phyloP scores from a whole-genome alignment of 2,329 filamentous ascomycete genomes.

The Xylaria hypoxylon region DNA sequence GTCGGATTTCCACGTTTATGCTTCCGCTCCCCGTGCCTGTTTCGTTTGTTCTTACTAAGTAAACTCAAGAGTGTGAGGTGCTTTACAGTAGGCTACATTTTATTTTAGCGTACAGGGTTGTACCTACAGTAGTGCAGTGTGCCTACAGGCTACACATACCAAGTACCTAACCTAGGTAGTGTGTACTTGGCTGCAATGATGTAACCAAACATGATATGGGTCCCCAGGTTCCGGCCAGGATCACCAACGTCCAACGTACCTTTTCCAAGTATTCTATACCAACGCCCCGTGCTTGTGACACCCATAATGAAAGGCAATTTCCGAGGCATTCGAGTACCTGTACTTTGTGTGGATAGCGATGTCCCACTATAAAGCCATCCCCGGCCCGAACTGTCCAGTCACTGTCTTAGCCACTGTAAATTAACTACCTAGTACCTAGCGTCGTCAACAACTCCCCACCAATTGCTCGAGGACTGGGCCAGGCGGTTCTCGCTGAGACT shows the following conservation, averaged over 20 bases:
- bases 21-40: neutral
- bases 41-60: neutral
- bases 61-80: no score
- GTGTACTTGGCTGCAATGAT: conserved; percentile 33
- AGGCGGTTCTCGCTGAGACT: neutral
- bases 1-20: neutral
- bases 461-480: neutral
- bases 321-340: neutral
- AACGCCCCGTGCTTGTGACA: no score
- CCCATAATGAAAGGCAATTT: neutral
- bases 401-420: conserved; percentile 9
- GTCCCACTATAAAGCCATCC: conserved; percentile 15
- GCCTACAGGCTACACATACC: no score
- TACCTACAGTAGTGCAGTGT: conserved; percentile 9
- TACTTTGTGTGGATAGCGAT: conserved; percentile 4
- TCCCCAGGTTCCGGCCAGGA: conserved; percentile 13
- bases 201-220: conserved; percentile 24
- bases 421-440: conserved; percentile 9
- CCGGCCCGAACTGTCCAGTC: conserved; percentile 4
- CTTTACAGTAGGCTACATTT: no score
- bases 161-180: no score
- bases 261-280: conserved; percentile 7
- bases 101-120: conserved; percentile 2
- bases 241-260: neutral
- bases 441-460: conserved; percentile 6